Base-by-base conservation (phyloP, 2,329 filamentous ascomycete species). In the Dactylellina drechsleri region DNA sequence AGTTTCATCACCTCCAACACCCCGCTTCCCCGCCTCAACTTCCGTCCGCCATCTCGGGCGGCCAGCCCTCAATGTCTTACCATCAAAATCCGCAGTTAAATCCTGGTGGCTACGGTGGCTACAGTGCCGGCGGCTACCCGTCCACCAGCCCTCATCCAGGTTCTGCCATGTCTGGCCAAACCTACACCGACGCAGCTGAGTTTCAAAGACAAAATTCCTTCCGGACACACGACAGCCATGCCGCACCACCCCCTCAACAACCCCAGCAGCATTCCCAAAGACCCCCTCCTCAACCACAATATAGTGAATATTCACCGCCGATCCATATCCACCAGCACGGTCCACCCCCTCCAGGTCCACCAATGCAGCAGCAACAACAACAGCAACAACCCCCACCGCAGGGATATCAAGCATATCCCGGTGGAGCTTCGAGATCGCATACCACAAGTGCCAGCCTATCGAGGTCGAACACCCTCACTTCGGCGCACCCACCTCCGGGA, bases 21-120 rank as follows among this genome's bases (percentile, higher is more conserved):
- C 70, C 70, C 70, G 64, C 70, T 74, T 74, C 70, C 70, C 70
- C 70, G 57, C 72, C 72, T 65, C 60, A 68, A 68, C 72, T 53
- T 76, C 64, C 72, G 66, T 68, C 65, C 36, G 26, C 36, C 23
- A 31, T 65, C 28, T 49, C 65, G 26, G 45, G 53, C 54, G 56
- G 56, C 47, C 72, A 61, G 61, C 61, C 53, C 43, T 59, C 72
- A n/a, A 68, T 76, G 64, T 76, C 72, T 57, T 76, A 68, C 40
- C 72, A 76, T 36, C 72, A 76, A 47, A 68, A 76, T 45, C 65
- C 64, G 18, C 72, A 76, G 49, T 40, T 66, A 36, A 76, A 66
- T 45, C 65, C 72, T 20, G 59, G 57, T 31, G 66, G 58, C 41
- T 70, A 76, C 53, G 47, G 52, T 8, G 31, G 40, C 26, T 70